Conservation (phyloP, 331 rosid species). For the Quercus phellos region DNA sequence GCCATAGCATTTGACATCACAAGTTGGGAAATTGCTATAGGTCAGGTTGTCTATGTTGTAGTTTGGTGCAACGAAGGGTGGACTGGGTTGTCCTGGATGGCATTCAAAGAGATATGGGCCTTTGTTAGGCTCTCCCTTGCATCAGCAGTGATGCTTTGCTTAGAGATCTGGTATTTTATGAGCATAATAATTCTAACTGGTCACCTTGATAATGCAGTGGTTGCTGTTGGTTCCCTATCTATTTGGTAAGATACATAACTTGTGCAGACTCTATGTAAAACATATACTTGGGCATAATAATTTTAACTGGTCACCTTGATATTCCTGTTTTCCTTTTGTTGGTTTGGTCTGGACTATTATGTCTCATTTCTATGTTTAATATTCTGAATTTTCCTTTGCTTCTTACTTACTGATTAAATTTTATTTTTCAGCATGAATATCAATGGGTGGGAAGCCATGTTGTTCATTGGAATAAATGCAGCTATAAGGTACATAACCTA, state of each 20-base stretch:
- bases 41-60: constrained; percentile 55
- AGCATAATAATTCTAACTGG: constrained; percentile 66
- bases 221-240: constrained; percentile 68
- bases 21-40: constrained; percentile 53
- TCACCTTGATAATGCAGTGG: constrained; percentile 61
- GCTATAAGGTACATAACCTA: constrained; percentile 59
- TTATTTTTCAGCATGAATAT: constrained; percentile 40
- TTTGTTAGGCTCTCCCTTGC: constrained; percentile 74
- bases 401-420: neutral
- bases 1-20: constrained; percentile 68
- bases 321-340: neutral
- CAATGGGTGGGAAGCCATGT: constrained; percentile 71
- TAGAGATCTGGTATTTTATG: constrained; percentile 83
- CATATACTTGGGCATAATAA: neutral
- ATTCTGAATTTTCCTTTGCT: neutral
- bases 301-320: too few relatives aligned
- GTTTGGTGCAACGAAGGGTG: constrained; percentile 84
- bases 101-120: constrained; percentile 72
- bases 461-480: constrained; percentile 87
- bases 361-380: neutral
- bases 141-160: constrained; percentile 87
- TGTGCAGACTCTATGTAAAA: neutral
- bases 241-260: constrained; percentile 58
- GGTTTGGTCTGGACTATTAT: neutral
- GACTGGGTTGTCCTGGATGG: constrained; percentile 67